Conservation (phyloP, 441 rosid genomes). For the Macaranga tanarius region DNA sequence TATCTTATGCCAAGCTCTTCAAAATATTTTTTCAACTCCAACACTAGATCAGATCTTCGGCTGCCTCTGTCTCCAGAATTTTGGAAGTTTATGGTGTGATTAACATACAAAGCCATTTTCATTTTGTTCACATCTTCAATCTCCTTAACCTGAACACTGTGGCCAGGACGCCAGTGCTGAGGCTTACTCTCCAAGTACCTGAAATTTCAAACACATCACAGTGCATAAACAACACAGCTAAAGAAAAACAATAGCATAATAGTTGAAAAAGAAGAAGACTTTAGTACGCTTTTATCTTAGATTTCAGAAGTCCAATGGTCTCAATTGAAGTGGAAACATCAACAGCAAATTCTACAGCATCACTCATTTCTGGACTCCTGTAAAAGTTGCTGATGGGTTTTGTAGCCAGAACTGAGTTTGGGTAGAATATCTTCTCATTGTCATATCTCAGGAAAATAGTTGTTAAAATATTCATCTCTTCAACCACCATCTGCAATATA, state of each 20-base stretch:
- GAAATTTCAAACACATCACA: constrained; percentile 7
- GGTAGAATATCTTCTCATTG: constrained; percentile 53
- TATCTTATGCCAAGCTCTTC: constrained; percentile 45
- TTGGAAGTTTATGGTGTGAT: constrained; percentile 54
- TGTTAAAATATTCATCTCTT: constrained; percentile 52
- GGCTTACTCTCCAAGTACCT: constrained; percentile 58
- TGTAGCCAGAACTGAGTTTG: constrained; percentile 41
- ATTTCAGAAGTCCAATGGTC: constrained; percentile 36
- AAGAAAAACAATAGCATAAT: too few relatives aligned
- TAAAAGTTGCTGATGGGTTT: constrained; percentile 54
- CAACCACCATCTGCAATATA: constrained; percentile 48
- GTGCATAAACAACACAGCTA: too few relatives aligned
- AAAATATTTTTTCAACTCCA: constrained; percentile 45
- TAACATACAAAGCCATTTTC: constrained; percentile 39
- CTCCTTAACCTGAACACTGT: constrained; percentile 40
- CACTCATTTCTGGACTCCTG: constrained; percentile 60
- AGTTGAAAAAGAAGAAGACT: not conserved
- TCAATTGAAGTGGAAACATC: constrained; percentile 46
- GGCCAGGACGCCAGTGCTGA: constrained; percentile 41
- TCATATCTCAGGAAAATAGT: constrained; percentile 48
- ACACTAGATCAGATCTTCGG: constrained; percentile 44
- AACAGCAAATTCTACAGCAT: constrained; percentile 42
- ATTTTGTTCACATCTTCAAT: constrained; percentile 54
- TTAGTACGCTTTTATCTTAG: constrained; percentile 38
- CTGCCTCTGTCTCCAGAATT: constrained; percentile 40